Base-by-base conservation (phyloP, 306 rosid species). In the Prunus mira region DNA sequence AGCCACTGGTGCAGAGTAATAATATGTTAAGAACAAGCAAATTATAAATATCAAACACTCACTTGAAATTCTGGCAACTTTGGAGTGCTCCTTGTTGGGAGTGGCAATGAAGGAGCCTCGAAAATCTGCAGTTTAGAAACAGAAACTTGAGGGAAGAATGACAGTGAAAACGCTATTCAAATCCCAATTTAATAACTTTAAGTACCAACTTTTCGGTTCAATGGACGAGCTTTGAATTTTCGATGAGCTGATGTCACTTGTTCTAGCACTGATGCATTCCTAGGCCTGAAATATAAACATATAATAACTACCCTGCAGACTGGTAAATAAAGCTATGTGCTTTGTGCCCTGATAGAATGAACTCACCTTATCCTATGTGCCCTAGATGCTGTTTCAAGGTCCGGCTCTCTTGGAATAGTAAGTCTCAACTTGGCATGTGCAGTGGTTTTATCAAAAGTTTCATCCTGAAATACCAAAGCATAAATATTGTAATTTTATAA, bases 41-140 rank as follows among this genome's bases (percentile, higher is more conserved):
- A 72, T 65, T 58, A 19, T 19, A 70, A 69, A 69, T 45, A 24
- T 15, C 65, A 74, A 80, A 70, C 77, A 80, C 97, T 83, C 83
- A 96, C 99, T 54, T 87, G 98, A 88, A 96, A 96, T 64, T 89
- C 98, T 8, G 99, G 99, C 84, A 89, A 72, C 73, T 85, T 89
- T 12, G 93, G 96, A 72, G 88, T 84, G 84, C 91, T 92, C 86
- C 96, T 85, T 85, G 84, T 91, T 47, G 83, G 86, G 43, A 87
- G 86, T 77, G 99, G 88, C 69, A 96, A 71, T 15, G 91, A 83
- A 67, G 99, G 99, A 76, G 97, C 93, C 84, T 88, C 82, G 28
- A 96, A 93, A 82, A 96, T 96, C 99, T 96, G 89, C 69, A 76
- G 74, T 57, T 70, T 71, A 63, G 22, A 69, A 64, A 72, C 73